Evolutionary conservation across 805 yeast genomes (phyloP).

Genomic region (Wickerhamiella alocasiicola): DNA sequence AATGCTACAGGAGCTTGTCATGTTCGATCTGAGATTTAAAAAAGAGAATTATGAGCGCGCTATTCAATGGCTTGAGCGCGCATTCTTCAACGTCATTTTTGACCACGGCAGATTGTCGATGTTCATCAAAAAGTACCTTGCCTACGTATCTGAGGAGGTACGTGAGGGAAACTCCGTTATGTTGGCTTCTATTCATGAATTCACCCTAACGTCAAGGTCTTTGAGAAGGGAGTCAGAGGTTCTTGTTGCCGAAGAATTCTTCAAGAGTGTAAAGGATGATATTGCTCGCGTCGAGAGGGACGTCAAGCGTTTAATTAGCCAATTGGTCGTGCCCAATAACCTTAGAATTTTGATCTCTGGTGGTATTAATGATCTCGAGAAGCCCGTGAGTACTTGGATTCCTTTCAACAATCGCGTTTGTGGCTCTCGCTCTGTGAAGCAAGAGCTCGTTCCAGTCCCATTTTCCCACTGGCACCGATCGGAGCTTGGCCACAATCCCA

Average conservation of each 20-base stretch:
- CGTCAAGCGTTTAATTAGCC: slow-evolving; percentile 40
- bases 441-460: slow-evolving; percentile 24
- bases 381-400: slow-evolving; percentile 52
- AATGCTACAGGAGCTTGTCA: slow-evolving; percentile 53
- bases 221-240: slow-evolving; percentile 54
- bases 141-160: slow-evolving; percentile 48
- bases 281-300: slow-evolving; percentile 36
- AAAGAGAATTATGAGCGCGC: slow-evolving; percentile 51
- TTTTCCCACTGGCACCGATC: slow-evolving; percentile 44
- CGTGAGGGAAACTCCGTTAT: slow-evolving; percentile 55
- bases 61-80: slow-evolving; percentile 61
- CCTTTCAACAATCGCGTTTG: slow-evolving; percentile 4
- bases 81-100: slow-evolving; percentile 53
- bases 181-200: slow-evolving; percentile 45
- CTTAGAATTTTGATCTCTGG: slow-evolving; percentile 62
- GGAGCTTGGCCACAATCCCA: slow-evolving; percentile 40
- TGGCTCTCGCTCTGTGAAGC: neutral
- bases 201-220: slow-evolving; percentile 45
- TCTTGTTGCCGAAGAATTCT: slow-evolving; percentile 47
- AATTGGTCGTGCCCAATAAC: slow-evolving; percentile 45
- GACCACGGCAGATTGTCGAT: slow-evolving; percentile 62
- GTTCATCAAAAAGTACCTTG: slow-evolving; percentile 47
- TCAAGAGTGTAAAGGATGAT: slow-evolving; percentile 38
- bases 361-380: slow-evolving; percentile 39
- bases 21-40: slow-evolving; percentile 49